Base-by-base conservation (phyloP, 768 basidiomycete species). In the Favolaschia claudopus region DNA sequence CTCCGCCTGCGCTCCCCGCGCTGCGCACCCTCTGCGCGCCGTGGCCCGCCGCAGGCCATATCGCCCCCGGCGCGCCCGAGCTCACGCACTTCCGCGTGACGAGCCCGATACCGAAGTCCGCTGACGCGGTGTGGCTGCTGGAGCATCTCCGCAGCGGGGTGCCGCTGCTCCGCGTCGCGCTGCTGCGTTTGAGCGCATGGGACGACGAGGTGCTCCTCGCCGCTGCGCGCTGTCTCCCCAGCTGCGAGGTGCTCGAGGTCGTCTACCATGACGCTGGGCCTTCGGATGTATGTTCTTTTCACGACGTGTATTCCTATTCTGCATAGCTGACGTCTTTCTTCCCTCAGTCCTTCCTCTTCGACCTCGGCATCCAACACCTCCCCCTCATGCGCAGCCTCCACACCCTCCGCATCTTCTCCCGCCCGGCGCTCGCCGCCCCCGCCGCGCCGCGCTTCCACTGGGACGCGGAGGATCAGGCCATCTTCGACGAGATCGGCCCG, bases 151-250 rank as follows among this genome's bases (percentile, higher is more conserved):
- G 37, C 17, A 29, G 15, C 25, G 14, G 12, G n/a, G 31, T 24
- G 6, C 29, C 34, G 8, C 29, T n/a, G 15, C 25, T 56, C 27
- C 40, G 48, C 19, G n/a, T 29, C 17, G 25, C 29, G 2, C 46
- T 47, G 24, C 42, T 62, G 29, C 40, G 28, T 12, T 37, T 62
- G 19, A 32, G 31, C 3, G 7, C 5, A 4, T 61, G 60, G 60
- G 60, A 61, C 33, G 60, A 61, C 47, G 60, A 62, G 48, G 48
- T 56, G n/a, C 43, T 55, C 33, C 31, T 62, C 31, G 60, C 60
- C 17, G 60, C 60, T 10, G 31, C 49, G 36, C 43, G 55, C 7
- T 62, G 60, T 24, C 42, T 62, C 17, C 54, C 60, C 7, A 24
- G 5, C 28, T 55, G 46, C 42, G 40, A 33, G 15, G 40, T 29